Percentiles rank a stretch among this genome's conserved stretches.
phyloP scores from a whole-genome alignment of 768 basidiomycete genomes.

The Russula griseocarnosa region DNA sequence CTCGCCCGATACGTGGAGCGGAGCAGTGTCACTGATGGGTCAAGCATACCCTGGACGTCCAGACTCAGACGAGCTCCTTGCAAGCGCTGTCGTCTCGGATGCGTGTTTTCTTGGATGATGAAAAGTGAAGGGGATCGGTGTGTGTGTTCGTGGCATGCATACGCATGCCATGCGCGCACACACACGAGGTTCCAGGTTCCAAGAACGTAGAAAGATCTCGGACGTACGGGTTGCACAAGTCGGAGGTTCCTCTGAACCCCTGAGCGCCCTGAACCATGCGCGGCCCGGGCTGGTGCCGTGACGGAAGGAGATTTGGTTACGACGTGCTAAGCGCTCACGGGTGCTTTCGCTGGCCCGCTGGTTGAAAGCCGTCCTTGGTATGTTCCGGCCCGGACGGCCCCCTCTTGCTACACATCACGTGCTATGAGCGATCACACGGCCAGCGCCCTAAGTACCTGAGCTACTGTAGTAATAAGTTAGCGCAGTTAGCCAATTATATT shows the following conservation, averaged over 20 bases:
- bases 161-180: background rate
- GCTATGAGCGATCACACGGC: too few species aligned
- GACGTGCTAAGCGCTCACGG: too few species aligned
- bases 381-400: too few species aligned
- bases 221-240: background rate
- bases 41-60: background rate
- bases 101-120: background rate
- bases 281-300: background rate
- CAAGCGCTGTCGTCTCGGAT: background rate
- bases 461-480: too few species aligned
- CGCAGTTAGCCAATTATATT: too few species aligned
- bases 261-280: background rate
- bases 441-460: too few species aligned
- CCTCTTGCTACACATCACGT: too few species aligned
- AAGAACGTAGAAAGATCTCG: background rate
- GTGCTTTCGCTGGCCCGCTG: too few species aligned
- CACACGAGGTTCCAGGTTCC: background rate
- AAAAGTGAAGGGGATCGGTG: background rate
- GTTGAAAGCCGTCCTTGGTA: too few species aligned
- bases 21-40: background rate
- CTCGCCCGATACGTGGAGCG: background rate
- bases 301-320: too few species aligned
- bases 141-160: background rate
- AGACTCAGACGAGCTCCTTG: background rate
- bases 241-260: too few species aligned